A percentile compares a stretch with the other conserved stretches of the same genome.
Conservation (phyloP, 2,329 filamentous ascomycete genomes). For the Fusarium chlamydosporum region DNA sequence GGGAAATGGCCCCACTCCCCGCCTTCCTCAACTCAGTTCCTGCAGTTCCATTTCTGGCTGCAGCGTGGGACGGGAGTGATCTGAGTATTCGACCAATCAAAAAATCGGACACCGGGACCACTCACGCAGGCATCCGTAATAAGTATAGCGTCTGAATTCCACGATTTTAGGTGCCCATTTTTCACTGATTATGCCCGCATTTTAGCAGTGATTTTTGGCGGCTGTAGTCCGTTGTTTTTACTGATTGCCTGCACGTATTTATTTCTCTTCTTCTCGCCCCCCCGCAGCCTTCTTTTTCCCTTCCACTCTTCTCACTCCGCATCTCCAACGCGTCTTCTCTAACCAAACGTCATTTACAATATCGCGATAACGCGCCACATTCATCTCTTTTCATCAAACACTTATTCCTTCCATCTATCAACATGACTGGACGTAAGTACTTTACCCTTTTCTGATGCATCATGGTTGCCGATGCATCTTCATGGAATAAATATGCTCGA, state of each 20-base stretch:
- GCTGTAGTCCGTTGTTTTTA: conserved; percentile 39
- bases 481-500: neutral
- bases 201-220: conserved; percentile 38
- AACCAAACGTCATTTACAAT: conserved; percentile 46
- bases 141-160: conserved; percentile 21
- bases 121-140: conserved; percentile 32
- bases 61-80: conserved; percentile 33
- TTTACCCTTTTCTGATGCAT: conserved; percentile 13
- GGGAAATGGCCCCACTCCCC: conserved; percentile 18
- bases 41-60: conserved; percentile 17
- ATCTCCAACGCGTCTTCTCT: conserved; percentile 46
- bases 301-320: conserved; percentile 45
- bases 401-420: conserved; percentile 59
- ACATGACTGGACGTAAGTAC: conserved; percentile 81
- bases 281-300: conserved; percentile 48
- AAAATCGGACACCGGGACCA: conserved; percentile 39
- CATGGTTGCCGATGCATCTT: conserved; percentile 1
- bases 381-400: conserved; percentile 48
- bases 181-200: conserved; percentile 49
- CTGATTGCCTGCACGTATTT: conserved; percentile 60
- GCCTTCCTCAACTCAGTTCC: conserved; percentile 6
- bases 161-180: conserved; percentile 36
- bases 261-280: conserved; percentile 50
- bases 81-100: conserved; percentile 35
- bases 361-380: conserved; percentile 51